These are phyloP conservation scores for Bruguiera sexangula DNA, from an alignment of 345 rosid species.

Conservation along the genomic window DNA sequence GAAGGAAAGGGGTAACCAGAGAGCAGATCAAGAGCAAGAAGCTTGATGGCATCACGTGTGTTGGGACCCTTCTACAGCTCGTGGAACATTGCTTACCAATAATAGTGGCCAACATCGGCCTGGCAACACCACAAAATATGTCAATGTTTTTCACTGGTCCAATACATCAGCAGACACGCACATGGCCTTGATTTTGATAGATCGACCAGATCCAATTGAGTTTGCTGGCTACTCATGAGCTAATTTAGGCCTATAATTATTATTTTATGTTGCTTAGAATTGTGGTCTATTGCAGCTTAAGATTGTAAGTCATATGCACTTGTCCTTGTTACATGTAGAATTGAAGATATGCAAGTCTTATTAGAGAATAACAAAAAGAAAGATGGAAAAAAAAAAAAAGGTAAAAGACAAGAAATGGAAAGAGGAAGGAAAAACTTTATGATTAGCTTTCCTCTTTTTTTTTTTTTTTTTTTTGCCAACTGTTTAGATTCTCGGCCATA, in stretches of 20 bases:
- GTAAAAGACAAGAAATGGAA: not conserved
- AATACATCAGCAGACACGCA: not conserved
- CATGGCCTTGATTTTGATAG: conserved; percentile 1
- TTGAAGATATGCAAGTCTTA: not conserved
- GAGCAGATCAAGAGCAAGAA: not conserved
- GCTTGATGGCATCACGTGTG: conserved; percentile 30
- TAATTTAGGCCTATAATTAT: not conserved
- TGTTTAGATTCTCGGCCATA: conserved; percentile 15
- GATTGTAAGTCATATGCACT: not conserved
- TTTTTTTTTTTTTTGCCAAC: conserved; percentile 12
- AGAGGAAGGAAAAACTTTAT: conserved; percentile 1
- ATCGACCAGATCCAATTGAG: not conserved
- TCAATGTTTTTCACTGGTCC: conserved; percentile 1
- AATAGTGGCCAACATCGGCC: not conserved
- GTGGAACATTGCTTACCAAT: conserved; percentile 4
- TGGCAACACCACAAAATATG: conserved; percentile 3
- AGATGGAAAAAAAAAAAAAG: not conserved
- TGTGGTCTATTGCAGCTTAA: not conserved
- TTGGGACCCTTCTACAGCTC: conserved; percentile 27
- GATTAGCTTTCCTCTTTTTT: conserved; percentile 14
- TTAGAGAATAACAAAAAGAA: not conserved
- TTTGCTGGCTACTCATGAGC: not conserved
- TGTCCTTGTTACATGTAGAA: not conserved
- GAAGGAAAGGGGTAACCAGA: not conserved
- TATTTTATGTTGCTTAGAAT: not conserved